Base-by-base conservation (phyloP, 495 filamentous ascomycete species). In the Sphaerosporella brunnea region DNA sequence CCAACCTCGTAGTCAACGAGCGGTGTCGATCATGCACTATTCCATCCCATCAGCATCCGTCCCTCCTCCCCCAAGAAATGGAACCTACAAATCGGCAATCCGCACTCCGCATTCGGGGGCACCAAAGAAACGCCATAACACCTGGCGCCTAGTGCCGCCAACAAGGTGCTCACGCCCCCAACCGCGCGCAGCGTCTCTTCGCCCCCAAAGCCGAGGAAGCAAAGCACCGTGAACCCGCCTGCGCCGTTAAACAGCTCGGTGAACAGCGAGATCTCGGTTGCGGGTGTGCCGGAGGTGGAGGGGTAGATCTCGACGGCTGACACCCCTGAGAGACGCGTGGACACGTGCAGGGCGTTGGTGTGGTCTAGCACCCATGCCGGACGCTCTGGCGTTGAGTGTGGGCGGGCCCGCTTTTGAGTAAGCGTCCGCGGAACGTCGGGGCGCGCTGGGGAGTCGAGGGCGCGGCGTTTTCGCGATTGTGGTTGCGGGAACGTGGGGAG, bases 1-100 rank as follows among this genome's bases (percentile, higher is more conserved):
- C 66, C 10, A 68, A 45, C 5, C 47, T 35, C 18, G 51, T 55
- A 7, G 54, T 58, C 11, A 61, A 40, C 4, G 50, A 45, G 16
- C 51, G 48, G n/a, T 57, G 52, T 3, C 34, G 32, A 47, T 61
- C 58, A 30, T 54, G 41, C 8, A 61, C 51, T 51, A 34, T 16
- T 13, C 7, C n/a, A 7, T 39, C 32, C 23, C 37, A 38, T 42
- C 23, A 30, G 25, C 16, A 9, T 28, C 34, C 18, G 45, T 5
- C 25, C 23, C 11, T 23, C 30, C 24, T 23, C 11, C 25, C 8
- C 8, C 16, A 10, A 39, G 15, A 18, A 7, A 44, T 36, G 37
- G 19, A 20, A 48, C 37, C 21, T 21, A 52, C 50, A 51, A 11
- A 60, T 56, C 4, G 57, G 56, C 4, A 60, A 46, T 13, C 13